Evolutionary conservation across 2,329 filamentous ascomycete species (phyloP), one percentile per base, ranked within the genome.

Genomic region (Nothophoma quercina): DNA sequence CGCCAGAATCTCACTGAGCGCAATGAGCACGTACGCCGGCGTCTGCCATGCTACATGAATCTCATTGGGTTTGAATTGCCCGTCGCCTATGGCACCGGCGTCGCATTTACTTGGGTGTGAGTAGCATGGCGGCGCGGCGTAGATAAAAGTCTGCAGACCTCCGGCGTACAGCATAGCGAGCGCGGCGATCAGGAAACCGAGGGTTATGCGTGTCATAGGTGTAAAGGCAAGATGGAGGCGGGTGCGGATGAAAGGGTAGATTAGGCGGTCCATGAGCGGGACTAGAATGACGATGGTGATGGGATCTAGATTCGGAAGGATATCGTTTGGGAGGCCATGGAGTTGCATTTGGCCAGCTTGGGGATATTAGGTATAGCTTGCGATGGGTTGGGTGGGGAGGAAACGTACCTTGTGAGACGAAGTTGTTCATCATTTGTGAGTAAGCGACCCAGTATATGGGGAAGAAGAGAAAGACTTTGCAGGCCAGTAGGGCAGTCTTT

Each of bases 401-500:
- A 15, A 23, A 44, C 48, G 9, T 65, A 70, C 71, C 73, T 68
- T 81, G 78, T 0, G 76, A 77, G 51, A 80, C 67, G 56, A 81
- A 79, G 59, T 80, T 80, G 54, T 77, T 77, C 56, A 75, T 71
- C 77, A 80, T 80, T 54, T 81, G 73, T 8, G 65, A 69, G 49
- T 65, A 80, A 6, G 75, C 69, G 3, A 78, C 65, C 78, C 78
- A 79, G 61, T 79, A 80, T 26, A 81, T 68, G 0, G 78, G 78
- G 45, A 76, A 80, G 64, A 78, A 80, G 16, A 73, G 49, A 43
- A 91, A 90, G 47, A 90, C 87, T 63, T 87, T 85, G 79, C 88
- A 91, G 13, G 88, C 88, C 68, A 79, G 67, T 8, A 86, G 69
- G 2, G 83, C 83, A 32, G 86, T 85, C 76, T 88, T 88, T 41